Conservation (phyloP, 2,329 filamentous ascomycete genomes). For the Ophiostoma piceae region DNA sequence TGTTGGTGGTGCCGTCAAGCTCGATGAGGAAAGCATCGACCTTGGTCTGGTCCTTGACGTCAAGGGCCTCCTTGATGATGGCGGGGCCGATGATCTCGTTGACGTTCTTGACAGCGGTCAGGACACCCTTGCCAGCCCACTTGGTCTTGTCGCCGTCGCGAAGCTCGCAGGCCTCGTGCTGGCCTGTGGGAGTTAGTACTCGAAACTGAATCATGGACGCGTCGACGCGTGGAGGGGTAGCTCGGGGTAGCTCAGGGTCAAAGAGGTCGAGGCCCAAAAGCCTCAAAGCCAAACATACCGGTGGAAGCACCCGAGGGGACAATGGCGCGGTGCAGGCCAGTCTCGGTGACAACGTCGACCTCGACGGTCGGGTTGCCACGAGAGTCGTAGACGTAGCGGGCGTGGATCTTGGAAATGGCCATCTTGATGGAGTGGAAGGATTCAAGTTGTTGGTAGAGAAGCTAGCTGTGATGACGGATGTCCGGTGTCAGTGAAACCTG, state of each 20-base stretch:
- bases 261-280: neutral
- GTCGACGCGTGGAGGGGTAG: neutral
- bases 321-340: constrained; percentile 93
- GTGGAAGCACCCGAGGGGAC: constrained; percentile 96
- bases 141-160: constrained; percentile 83
- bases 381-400: constrained; percentile 96
- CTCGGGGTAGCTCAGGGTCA: too few species aligned
- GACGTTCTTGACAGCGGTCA: constrained; percentile 81
- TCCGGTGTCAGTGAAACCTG: constrained; percentile 20
- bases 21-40: constrained; percentile 79
- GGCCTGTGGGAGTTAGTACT: constrained; percentile 48
- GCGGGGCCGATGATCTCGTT: constrained; percentile 75
- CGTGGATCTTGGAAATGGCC: constrained; percentile 86
- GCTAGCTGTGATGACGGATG: constrained; percentile 19
- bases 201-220: neutral
- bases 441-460: constrained; percentile 14
- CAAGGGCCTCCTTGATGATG: constrained; percentile 74
- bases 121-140: constrained; percentile 83
- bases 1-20: constrained; percentile 80
- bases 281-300: constrained; percentile 50
- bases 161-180: constrained; percentile 87
- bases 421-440: constrained; percentile 51
- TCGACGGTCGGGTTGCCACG: constrained; percentile 97
- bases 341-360: constrained; percentile 95
- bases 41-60: constrained; percentile 81